Evolutionary conservation across 2,329 filamentous ascomycete genomes (phyloP), one percentile per base, ranked within the genome.

Genomic region (Aspergillus fischeri): DNA sequence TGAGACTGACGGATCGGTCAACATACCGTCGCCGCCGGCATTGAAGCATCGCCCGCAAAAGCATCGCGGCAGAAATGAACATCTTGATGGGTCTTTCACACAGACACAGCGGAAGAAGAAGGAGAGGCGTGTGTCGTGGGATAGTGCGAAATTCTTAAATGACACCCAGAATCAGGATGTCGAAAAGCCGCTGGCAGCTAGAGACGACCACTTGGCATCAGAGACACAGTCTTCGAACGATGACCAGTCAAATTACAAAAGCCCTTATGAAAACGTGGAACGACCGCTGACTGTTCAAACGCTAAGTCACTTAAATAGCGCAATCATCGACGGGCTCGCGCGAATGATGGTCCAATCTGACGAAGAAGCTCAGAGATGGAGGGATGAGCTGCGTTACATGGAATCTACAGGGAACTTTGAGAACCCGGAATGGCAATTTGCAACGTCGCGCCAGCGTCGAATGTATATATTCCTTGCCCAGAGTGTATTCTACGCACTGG

Each of bases 401-500:
- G 70, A 76, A 49, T 65, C 58, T 4, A 65, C 66, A 49, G 75
- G 75, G 9, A 72, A 65, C 44, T 70, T 71, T 44, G 73, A 76
- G 9, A 67, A 70, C 28, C 68, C 69, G 5, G 70, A 75, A 28
- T 76, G 73, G 73, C 64, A 60, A 47, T 72, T 69, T 63, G 72
- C 75, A 48, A 73, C 73, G n/a, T 55, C 59, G 42, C 65, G 65
- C 4, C 75, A 77, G 56, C 71, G 72, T 20, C 62, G 71, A 47
- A 69, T 65, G 17, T 77, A 75, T 52, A 66, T 73, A 4, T 79
- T 78, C 58, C 58, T 78, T 52, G 68, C 71, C 7, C 78, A 80
- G 58, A 79, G 76, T 54, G 68, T 78, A 1, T 76, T 73, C 56
- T 80, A 75, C 58, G 70, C 75, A 14, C 59, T 80, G 48, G 73